Evolutionary conservation across 352 stramenopile genomes (phyloP).

Genomic region (Globisporangium echinulatum): DNA sequence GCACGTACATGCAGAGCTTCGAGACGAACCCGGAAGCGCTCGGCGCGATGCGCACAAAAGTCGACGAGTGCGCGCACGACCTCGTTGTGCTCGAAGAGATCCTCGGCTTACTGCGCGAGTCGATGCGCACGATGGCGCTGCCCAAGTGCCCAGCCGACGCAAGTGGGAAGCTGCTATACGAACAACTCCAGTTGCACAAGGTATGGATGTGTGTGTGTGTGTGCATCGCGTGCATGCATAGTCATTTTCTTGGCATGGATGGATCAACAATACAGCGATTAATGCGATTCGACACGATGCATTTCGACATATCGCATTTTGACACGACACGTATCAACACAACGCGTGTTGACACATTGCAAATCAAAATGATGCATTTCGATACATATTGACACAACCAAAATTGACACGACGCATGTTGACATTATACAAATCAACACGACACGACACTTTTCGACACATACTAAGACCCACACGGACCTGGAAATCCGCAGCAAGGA

Average conservation of each 20-base stretch:
- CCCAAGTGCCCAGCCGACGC: conserved; percentile 87
- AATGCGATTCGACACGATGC: too few relatives aligned
- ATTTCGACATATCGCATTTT: not conserved
- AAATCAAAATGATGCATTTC: not conserved
- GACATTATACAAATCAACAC: not conserved
- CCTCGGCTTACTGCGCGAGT: conserved; percentile 92
- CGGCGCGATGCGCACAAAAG: conserved; percentile 80
- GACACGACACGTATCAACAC: too few relatives aligned
- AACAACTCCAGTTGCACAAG: conserved; percentile 88
- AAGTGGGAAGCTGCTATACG: conserved; percentile 86
- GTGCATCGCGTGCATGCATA: too few relatives aligned
- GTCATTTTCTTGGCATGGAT: too few relatives aligned
- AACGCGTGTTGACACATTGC: too few relatives aligned
- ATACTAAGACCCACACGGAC: conserved; percentile 45
- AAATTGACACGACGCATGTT: too few relatives aligned
- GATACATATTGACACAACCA: too few relatives aligned
- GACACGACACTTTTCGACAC: too few relatives aligned
- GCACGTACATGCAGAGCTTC: conserved; percentile 89
- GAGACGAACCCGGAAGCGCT: conserved; percentile 90
- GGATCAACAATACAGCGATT: too few relatives aligned
- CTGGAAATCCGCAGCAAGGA: conserved; percentile 91
- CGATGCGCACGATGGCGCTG: conserved; percentile 88
- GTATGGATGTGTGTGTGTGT: conserved; percentile 13
- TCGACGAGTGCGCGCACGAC: conserved; percentile 91
- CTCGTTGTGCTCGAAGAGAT: conserved; percentile 96